Base-by-base conservation (phyloP, 345 rosid species). In the Aquilaria sinensis region DNA sequence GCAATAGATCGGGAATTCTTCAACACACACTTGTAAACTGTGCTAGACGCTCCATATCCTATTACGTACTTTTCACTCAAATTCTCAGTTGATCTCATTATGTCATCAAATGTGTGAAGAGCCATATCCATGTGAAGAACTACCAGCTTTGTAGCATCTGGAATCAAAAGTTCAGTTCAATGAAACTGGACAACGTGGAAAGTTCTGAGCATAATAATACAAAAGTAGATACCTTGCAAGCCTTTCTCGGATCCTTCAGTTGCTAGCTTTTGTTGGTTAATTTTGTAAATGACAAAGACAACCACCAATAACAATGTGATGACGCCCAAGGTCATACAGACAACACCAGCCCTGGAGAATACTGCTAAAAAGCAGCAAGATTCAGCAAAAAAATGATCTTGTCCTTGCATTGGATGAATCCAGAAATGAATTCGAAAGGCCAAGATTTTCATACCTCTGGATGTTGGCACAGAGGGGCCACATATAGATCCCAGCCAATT, bases 51-150 rank as follows among this genome's bases (percentile, higher is more conserved):
- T 64, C 99, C 99, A 53, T 83, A 84, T 30, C 99, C 99, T 33
- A 88, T 60, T 2, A 85, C 75, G 60, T 73, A 87, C 77, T 91
- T 94, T 66, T 88, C 88, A 57, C 62, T 85, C 29, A 94, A 72
- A 59, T 94, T 85, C 80, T 94, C 99, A 0, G 99, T 94, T 57
- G 61, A 75, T 54, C 91, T 82, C 93, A 94, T 85, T 41, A 94
- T 81, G 56, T 94, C 99, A 63, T 88, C 96, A 23, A 88, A 79
- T 15, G 90, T 85, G 63, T 90, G 93, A 62, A 94, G 77, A 4
- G 99, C 96, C 93, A 94, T 76, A 73, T 84, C 97, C 97, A 91
- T 87, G 71, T 85, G 99, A 56, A 94, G 96, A 78, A 94, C 77
- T 37, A 94, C 99, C 15, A 94, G 86, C 72, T 88, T 94, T 0